Conservation (phyloP, 2,329 filamentous ascomycete genomes). For the Tympanopsis confertula region DNA sequence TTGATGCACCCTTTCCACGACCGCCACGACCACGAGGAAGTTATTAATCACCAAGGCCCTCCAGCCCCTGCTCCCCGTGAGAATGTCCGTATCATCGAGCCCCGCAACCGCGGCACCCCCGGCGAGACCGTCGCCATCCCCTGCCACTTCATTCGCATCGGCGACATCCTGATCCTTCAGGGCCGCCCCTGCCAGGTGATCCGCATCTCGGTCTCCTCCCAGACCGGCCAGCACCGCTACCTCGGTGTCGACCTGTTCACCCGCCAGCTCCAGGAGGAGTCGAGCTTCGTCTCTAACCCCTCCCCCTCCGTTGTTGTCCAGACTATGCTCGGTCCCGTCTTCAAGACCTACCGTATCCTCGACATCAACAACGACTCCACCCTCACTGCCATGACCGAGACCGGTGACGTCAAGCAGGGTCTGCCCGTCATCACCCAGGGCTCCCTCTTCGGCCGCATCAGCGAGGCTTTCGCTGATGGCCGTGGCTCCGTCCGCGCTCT, state of each 20-base stretch:
- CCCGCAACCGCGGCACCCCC: constrained; percentile 19
- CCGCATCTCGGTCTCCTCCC: constrained; percentile 93
- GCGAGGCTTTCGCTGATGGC: constrained; percentile 76
- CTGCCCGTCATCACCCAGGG: constrained; percentile 92
- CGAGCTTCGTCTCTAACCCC: constrained; percentile 92
- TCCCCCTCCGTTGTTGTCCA: constrained; percentile 93
- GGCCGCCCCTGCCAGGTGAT: constrained; percentile 99
- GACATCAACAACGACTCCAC: constrained; percentile 76
- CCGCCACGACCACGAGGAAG: constrained; percentile 32
- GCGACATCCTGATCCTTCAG: constrained; percentile 97
- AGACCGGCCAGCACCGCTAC: constrained; percentile 99
- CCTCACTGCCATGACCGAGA: constrained; percentile 97
- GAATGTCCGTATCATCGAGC: constrained; percentile 9
- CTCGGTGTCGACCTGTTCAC: constrained; percentile 99
- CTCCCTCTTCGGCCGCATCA: constrained; percentile 70
- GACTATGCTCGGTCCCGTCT: constrained; percentile 98
- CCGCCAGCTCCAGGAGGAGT: constrained; percentile 98
- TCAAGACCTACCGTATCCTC: constrained; percentile 99
- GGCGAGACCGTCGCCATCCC: constrained; percentile 94
- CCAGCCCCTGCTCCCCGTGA: constrained; percentile 14
- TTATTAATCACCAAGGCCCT: constrained; percentile 28
- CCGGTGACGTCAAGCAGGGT: constrained; percentile 93
- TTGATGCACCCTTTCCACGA: constrained; percentile 37
- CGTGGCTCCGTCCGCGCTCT: constrained; percentile 89
- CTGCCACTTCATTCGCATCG: constrained; percentile 98